These are phyloP conservation scores for Arthrobotrys entomopaga DNA, from an alignment of 2,329 filamentous ascomycete species.

Conservation along the genomic window DNA sequence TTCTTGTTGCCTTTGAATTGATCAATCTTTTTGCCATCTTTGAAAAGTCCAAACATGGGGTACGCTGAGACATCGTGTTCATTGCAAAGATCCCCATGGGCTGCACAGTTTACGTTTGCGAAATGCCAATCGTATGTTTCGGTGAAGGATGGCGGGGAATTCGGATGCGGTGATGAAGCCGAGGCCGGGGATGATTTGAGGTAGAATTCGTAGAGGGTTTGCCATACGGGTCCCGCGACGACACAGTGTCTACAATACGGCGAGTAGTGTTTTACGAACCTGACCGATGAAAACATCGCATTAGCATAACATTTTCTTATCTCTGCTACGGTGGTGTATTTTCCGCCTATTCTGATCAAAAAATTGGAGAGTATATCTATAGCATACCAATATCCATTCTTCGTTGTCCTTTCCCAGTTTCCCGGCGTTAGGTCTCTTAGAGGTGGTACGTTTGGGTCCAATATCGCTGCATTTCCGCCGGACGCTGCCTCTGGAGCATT, in stretches of 20 bases:
- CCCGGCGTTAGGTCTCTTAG: conserved; percentile 49
- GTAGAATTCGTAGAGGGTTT: conserved; percentile 96
- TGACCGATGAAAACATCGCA: conserved; percentile 56
- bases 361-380: neutral
- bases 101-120: conserved; percentile 83
- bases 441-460: conserved; percentile 21
- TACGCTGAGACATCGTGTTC: conserved; percentile 75
- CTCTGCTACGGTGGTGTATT: neutral
- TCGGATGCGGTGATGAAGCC: conserved; percentile 67
- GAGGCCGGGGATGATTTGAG: conserved; percentile 80
- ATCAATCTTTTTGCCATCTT: conserved; percentile 76
- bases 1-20: conserved; percentile 74
- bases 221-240: conserved; percentile 82
- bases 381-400: conserved; percentile 67
- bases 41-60: conserved; percentile 81
- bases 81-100: conserved; percentile 80
- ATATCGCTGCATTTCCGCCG: neutral
- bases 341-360: neutral
- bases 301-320: neutral
- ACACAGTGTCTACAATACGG: conserved; percentile 75
- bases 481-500: conserved; percentile 26
- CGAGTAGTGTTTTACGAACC: conserved; percentile 68
- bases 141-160: conserved; percentile 71
- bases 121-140: conserved; percentile 91
- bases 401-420: conserved; percentile 63